phyloP scores from a whole-genome alignment of 352 stramenopile species.

The Pythium dissotocum region DNA sequence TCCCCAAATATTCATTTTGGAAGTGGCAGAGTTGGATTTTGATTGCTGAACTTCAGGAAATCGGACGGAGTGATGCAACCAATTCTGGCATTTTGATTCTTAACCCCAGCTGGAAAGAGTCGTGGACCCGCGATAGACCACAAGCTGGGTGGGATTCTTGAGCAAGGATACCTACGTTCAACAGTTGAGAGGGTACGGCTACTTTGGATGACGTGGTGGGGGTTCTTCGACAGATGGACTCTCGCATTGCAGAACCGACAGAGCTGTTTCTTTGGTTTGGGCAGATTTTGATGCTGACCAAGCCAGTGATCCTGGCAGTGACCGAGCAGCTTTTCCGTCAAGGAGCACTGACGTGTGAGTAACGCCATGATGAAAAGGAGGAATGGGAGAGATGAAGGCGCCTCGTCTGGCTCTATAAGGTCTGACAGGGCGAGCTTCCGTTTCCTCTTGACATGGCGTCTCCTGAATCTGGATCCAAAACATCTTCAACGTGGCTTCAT shows the following conservation, averaged over 20 bases:
- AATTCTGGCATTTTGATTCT: not conserved
- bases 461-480: not conserved
- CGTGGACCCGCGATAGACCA: not conserved
- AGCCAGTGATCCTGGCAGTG: too few species aligned
- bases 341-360: not conserved
- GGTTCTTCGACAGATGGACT: not conserved
- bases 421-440: not conserved
- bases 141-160: not conserved
- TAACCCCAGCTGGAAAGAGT: not conserved
- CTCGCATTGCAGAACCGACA: not conserved
- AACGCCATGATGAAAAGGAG: not conserved
- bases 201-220: not conserved
- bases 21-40: not conserved
- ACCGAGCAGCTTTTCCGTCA: too few species aligned
- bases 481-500: slow-evolving; percentile 1
- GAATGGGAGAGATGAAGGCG: not conserved
- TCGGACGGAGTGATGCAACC: not conserved
- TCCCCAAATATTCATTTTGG: not conserved
- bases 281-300: too few species aligned
- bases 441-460: not conserved
- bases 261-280: too few species aligned
- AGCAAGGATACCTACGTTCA: too few species aligned
- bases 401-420: not conserved
- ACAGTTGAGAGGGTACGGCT: not conserved
- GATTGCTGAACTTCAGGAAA: slow-evolving; percentile 5